Evolutionary conservation across 352 stramenopile genomes (phyloP), one percentile per base, ranked within the genome.

Genomic region (Phytopythium litorale): DNA sequence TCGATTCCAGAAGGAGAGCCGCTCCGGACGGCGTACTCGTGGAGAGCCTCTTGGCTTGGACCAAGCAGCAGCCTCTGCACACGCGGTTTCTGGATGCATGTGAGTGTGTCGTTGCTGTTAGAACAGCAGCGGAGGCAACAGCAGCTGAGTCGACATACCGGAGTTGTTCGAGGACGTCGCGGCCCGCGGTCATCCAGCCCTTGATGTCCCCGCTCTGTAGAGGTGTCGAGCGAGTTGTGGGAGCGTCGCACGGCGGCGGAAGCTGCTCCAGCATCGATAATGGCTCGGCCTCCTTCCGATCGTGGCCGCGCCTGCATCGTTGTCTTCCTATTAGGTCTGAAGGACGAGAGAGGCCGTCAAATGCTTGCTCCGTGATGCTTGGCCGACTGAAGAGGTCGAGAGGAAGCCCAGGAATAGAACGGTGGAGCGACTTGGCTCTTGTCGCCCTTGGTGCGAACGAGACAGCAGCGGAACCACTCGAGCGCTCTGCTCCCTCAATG

Each of bases 41-140:
- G 46, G 30, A 65, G 19, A n/a, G 54, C 42, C 12, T 53, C 63
- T 56, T 76, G 70, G 18, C 70, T 65, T 19, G 72, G 70, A 16
- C 63, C 51, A 4, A 72, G 48, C 28, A 84, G 42, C 12, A 81
- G 53, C 13, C 72, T 62, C 45, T 78, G 72, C 21, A 84, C 71
- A n/a, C 64, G 75, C 45, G 63, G 75, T 48, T 84, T 84, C 74
- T 83, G 50, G n/a, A 0, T 23, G 13, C 4, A 58, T 12, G 2
- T 7, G 46, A 12, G 6, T 7, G 7, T 30, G 6, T 18, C 3
- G 33, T 35, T 6, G 35, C 18, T 46, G 30, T 30, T 45, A 23
- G 30, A 51, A 4, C 45, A 35, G 13, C n/a, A 21, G 11, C 35
- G 7, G 16, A 45, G 4, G 38, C 38, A 45, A 15, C 16, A 30